phyloP scores from a whole-genome alignment of 2,329 filamentous ascomycete genomes.

The Fusarium robinianum region DNA sequence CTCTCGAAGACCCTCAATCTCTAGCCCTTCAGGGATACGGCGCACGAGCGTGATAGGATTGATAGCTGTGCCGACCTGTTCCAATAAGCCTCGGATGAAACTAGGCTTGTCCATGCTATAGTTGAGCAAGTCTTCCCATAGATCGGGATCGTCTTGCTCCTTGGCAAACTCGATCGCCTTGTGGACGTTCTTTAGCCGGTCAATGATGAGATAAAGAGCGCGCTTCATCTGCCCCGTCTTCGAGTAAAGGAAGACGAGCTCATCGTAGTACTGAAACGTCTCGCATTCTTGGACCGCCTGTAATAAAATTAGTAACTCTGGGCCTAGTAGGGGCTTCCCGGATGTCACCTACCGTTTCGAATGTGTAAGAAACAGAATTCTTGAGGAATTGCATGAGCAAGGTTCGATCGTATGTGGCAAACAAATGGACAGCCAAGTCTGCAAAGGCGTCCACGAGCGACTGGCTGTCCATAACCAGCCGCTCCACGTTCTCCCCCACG shows the following conservation, averaged over 20 bases:
- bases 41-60: constrained; percentile 89
- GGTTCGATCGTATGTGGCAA: constrained; percentile 79
- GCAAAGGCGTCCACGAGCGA: constrained; percentile 83
- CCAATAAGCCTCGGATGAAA: constrained; percentile 89
- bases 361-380: constrained; percentile 83
- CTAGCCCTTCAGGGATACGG: constrained; percentile 88
- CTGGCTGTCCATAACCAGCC: constrained; percentile 61
- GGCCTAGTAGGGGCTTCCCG: no score
- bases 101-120: constrained; percentile 98
- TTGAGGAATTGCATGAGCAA: constrained; percentile 88
- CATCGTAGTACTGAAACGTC: constrained; percentile 76
- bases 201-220: constrained; percentile 90
- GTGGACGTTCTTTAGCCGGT: constrained; percentile 86
- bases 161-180: constrained; percentile 95
- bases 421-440: constrained; percentile 83
- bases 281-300: constrained; percentile 79
- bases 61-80: constrained; percentile 92
- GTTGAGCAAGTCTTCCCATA: constrained; percentile 93
- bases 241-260: constrained; percentile 93
- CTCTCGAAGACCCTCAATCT: constrained; percentile 87
- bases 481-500: constrained; percentile 58
- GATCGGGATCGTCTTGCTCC: constrained; percentile 84
- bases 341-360: constrained; percentile 63
- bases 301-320: constrained; percentile 14
- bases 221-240: constrained; percentile 94